These are phyloP conservation scores for Ophiostoma triangulosporum DNA, from an alignment of 2,329 filamentous ascomycete species.

Conservation along the genomic window DNA sequence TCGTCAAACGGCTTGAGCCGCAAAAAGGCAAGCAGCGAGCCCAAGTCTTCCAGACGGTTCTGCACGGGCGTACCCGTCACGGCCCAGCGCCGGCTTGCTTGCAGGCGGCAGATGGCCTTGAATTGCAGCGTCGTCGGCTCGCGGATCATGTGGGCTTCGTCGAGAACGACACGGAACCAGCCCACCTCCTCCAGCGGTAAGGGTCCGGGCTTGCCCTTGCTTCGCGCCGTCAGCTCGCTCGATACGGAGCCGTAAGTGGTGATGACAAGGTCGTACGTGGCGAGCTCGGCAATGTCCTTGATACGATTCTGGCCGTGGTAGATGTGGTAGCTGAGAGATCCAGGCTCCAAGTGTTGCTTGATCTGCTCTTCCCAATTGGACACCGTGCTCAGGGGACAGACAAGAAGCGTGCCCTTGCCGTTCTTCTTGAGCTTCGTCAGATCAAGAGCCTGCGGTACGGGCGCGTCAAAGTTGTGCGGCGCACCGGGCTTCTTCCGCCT, in stretches of 20 bases:
- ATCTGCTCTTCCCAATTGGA: slow-evolving; percentile 94
- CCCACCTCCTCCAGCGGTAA: slow-evolving; percentile 65
- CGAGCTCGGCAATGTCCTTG: slow-evolving; percentile 53
- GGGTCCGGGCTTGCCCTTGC: slow-evolving; percentile 42
- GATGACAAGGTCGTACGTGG: slow-evolving; percentile 69
- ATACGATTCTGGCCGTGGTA: slow-evolving; percentile 75
- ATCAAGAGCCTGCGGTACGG: slow-evolving; percentile 29
- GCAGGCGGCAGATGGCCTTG: slow-evolving; percentile 67
- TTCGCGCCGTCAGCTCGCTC: slow-evolving; percentile 57
- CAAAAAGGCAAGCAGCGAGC: slow-evolving; percentile 74
- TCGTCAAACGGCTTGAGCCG: slow-evolving; percentile 77
- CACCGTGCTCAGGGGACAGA: slow-evolving; percentile 82
- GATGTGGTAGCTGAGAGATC: slow-evolving; percentile 57
- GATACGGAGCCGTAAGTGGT: slow-evolving; percentile 87
- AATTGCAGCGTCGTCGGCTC: slow-evolving; percentile 72
- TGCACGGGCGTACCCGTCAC: slow-evolving; percentile 96
- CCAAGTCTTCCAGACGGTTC: slow-evolving; percentile 82
- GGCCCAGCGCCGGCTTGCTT: slow-evolving; percentile 78
- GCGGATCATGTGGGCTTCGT: slow-evolving; percentile 90
- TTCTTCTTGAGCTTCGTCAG: slow-evolving; percentile 48
- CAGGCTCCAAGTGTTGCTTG: slow-evolving; percentile 58
- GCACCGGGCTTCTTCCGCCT: slow-evolving; percentile 24
- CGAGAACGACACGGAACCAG: slow-evolving; percentile 87
- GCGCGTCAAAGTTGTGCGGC: slow-evolving; percentile 23
- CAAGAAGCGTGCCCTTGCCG: slow-evolving; percentile 65